Conservation (phyloP, 495 filamentous ascomycete species). For the Neurospora pannonica region DNA sequence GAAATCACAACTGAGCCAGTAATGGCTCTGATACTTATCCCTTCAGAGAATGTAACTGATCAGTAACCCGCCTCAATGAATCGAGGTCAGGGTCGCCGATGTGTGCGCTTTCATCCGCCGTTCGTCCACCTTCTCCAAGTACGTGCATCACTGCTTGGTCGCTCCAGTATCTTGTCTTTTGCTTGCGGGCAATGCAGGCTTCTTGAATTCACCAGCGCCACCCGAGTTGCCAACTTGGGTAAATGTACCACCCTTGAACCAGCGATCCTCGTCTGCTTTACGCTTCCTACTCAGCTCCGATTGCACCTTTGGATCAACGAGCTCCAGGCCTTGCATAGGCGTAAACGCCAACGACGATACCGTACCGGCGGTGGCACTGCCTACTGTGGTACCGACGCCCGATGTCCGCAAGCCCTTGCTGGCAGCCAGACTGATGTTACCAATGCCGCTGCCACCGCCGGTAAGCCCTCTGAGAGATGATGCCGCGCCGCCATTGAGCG, state of each 20-base stretch:
- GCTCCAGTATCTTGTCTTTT: slow-evolving; percentile 50
- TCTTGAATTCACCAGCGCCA: slow-evolving; percentile 32
- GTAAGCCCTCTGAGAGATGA: slow-evolving; percentile 66
- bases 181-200: slow-evolving; percentile 51
- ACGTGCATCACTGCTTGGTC: slow-evolving; percentile 23
- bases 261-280: slow-evolving; percentile 88
- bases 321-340: slow-evolving; percentile 86
- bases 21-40: background rate
- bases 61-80: background rate
- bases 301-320: slow-evolving; percentile 88
- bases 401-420: slow-evolving; percentile 60
- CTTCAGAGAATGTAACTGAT: background rate
- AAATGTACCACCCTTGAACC: slow-evolving; percentile 94
- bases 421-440: slow-evolving; percentile 58
- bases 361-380: slow-evolving; percentile 50
- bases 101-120: background rate
- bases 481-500: slow-evolving; percentile 56
- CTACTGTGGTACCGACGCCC: slow-evolving; percentile 63
- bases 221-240: slow-evolving; percentile 64
- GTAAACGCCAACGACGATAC: slow-evolving; percentile 87
- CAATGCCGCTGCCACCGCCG: slow-evolving; percentile 42
- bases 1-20: background rate
- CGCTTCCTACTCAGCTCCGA: slow-evolving; percentile 76
- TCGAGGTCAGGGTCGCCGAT: background rate
- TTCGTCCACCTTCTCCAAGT: background rate